phyloP scores from a whole-genome alignment of 2,329 filamentous ascomycete species.

The Pseudocercospora fuligena region DNA sequence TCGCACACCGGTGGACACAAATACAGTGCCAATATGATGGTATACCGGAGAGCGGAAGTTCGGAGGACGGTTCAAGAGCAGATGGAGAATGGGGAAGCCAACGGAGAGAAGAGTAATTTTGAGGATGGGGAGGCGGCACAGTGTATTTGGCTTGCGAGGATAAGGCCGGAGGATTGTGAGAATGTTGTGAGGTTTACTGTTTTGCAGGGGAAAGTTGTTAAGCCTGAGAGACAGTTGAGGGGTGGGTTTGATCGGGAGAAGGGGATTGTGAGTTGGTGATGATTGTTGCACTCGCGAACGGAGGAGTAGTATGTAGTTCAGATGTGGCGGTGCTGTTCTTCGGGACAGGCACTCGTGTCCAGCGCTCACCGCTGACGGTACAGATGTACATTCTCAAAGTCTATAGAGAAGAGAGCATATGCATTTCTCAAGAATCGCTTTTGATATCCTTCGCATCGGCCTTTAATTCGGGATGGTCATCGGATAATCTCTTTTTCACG shows the following conservation, averaged over 20 bases:
- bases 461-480: neutral
- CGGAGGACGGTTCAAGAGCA: slow-evolving; percentile 34
- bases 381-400: neutral
- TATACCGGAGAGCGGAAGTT: slow-evolving; percentile 70
- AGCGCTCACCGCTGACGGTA: neutral
- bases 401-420: neutral
- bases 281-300: too few species aligned
- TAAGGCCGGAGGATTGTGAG: slow-evolving; percentile 87
- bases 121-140: slow-evolving; percentile 67
- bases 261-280: slow-evolving; percentile 84
- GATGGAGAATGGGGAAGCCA: slow-evolving; percentile 35
- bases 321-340: too few species aligned
- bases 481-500: neutral
- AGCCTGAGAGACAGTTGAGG: slow-evolving; percentile 81
- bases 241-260: slow-evolving; percentile 86
- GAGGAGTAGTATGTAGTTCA: too few species aligned
- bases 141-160: slow-evolving; percentile 89
- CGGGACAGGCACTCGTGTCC: neutral
- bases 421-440: neutral
- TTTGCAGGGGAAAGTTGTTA: slow-evolving; percentile 90
- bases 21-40: slow-evolving; percentile 90
- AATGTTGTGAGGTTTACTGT: slow-evolving; percentile 89
- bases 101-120: slow-evolving; percentile 46
- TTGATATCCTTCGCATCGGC: too few species aligned
- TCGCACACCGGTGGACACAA: slow-evolving; percentile 96